A percentile compares a stretch with the other conserved stretches of the same genome.
These are phyloP conservation scores for Capronia americana DNA, from an alignment of 2,329 filamentous ascomycete genomes.

Conservation along the genomic window DNA sequence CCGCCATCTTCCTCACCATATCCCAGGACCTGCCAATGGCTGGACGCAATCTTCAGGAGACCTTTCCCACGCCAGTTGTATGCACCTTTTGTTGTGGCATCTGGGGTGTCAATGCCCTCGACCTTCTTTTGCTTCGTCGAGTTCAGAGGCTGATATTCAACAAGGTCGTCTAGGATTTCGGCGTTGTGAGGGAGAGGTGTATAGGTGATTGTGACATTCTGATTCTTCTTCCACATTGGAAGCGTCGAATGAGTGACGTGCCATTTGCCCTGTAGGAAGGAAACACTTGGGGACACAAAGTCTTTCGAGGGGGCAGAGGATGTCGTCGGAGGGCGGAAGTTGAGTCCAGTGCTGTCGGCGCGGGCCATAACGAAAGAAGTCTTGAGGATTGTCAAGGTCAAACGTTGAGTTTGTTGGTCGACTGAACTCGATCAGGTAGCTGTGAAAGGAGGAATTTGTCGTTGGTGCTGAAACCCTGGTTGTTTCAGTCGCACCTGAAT, in stretches of 20 bases:
- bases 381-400: background rate
- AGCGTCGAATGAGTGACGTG: constrained; percentile 77
- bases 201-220: constrained; percentile 83
- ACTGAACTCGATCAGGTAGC: background rate
- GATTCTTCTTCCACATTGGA: constrained; percentile 78
- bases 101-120: constrained; percentile 67
- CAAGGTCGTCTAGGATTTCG: constrained; percentile 70
- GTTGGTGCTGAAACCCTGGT: background rate
- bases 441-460: background rate
- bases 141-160: constrained; percentile 68
- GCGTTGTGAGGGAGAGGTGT: constrained; percentile 56
- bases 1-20: constrained; percentile 61
- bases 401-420: background rate
- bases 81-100: constrained; percentile 46
- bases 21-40: constrained; percentile 81
- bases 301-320: constrained; percentile 3
- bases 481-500: background rate
- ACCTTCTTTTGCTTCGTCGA: constrained; percentile 64
- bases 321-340: constrained; percentile 54
- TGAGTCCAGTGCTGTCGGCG: constrained; percentile 37
- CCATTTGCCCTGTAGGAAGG: constrained; percentile 72
- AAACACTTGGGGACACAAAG: constrained; percentile 54
- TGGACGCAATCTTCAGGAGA: constrained; percentile 72
- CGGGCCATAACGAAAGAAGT: constrained; percentile 8
- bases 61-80: constrained; percentile 84